These are phyloP conservation scores for Barnettozyma wickerhamii DNA, from an alignment of 805 yeast species.

Conservation along the genomic window DNA sequence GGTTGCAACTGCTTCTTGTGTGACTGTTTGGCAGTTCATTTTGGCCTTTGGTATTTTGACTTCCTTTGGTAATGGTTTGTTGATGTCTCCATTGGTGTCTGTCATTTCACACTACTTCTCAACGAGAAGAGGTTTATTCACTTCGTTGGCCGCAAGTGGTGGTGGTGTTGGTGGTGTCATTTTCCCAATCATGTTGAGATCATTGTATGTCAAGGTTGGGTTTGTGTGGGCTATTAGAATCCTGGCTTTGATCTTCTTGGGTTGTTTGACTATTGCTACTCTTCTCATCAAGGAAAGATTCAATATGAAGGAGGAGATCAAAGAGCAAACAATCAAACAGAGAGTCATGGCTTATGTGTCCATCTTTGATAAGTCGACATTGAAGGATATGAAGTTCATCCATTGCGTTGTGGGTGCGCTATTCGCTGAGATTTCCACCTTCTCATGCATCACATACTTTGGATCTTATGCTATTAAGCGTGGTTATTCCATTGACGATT, in stretches of 20 bases:
- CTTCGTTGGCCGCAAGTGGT: constrained; percentile 44
- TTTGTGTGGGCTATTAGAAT: constrained; percentile 51
- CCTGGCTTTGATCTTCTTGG: constrained; percentile 38
- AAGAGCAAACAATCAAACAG: constrained; percentile 11
- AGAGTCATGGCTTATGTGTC: constrained; percentile 15
- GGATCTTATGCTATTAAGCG: constrained; percentile 46
- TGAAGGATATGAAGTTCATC: constrained; percentile 42
- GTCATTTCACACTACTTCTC: constrained; percentile 42
- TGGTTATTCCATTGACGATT: constrained; percentile 37
- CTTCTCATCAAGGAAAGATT: constrained; percentile 32
- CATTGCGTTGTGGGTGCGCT: constrained; percentile 41
- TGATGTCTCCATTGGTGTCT: constrained; percentile 41
- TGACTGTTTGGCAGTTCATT: constrained; percentile 45
- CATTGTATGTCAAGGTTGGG: constrained; percentile 38
- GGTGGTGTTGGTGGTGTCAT: constrained; percentile 48
- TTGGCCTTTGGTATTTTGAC: constrained; percentile 45
- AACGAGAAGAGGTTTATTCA: constrained; percentile 39
- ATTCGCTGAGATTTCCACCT: constrained; percentile 42
- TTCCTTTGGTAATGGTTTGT: constrained; percentile 41
- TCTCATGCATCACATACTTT: constrained; percentile 43
- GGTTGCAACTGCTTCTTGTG: constrained; percentile 41
- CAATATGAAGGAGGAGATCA: constrained; percentile 13
- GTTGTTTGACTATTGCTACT: constrained; percentile 23
- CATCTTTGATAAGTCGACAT: constrained; percentile 31
- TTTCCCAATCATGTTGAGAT: constrained; percentile 43